Conservation (phyloP, 2,329 filamentous ascomycete genomes). For the Sclerotinia minor region DNA sequence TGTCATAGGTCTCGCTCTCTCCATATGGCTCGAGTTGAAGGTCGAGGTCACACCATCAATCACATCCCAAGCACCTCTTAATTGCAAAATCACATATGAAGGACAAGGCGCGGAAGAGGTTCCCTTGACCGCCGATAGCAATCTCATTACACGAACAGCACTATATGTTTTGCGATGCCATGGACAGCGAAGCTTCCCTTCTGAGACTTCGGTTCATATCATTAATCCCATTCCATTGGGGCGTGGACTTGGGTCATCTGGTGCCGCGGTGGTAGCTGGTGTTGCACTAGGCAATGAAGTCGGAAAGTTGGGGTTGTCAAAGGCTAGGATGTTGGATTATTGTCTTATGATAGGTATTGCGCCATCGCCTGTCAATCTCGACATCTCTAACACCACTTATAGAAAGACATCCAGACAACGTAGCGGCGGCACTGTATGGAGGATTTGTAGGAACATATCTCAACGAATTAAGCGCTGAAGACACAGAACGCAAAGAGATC, state of each 20-base stretch:
- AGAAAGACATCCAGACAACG: slow-evolving; percentile 90
- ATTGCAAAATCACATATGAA: slow-evolving; percentile 90
- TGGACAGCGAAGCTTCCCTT: slow-evolving; percentile 78
- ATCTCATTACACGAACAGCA: slow-evolving; percentile 91
- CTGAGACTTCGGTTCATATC: slow-evolving; percentile 88
- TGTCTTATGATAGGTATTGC: slow-evolving; percentile 87
- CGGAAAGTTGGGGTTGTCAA: slow-evolving; percentile 73
- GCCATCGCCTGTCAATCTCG: neutral
- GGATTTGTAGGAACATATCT: slow-evolving; percentile 97
- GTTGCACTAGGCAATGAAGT: slow-evolving; percentile 92
- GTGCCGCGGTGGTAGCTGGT: slow-evolving; percentile 91
- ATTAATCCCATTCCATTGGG: slow-evolving; percentile 93
- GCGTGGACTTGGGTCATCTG: slow-evolving; percentile 89
- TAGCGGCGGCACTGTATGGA: slow-evolving; percentile 91
- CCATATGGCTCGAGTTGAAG: slow-evolving; percentile 86
- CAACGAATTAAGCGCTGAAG: slow-evolving; percentile 85
- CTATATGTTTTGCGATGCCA: slow-evolving; percentile 95
- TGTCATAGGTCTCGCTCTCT: slow-evolving; percentile 92
- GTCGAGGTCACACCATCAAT: slow-evolving; percentile 70
- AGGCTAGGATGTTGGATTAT: slow-evolving; percentile 87
- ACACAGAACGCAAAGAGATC: slow-evolving; percentile 88
- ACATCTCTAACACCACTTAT: slow-evolving; percentile 16
- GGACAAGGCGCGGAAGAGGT: slow-evolving; percentile 71
- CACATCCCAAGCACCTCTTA: slow-evolving; percentile 63
- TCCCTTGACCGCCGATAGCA: slow-evolving; percentile 78